phyloP scores from a whole-genome alignment of 2,329 filamentous ascomycete genomes.

The Scleromitrula shiraiana region DNA sequence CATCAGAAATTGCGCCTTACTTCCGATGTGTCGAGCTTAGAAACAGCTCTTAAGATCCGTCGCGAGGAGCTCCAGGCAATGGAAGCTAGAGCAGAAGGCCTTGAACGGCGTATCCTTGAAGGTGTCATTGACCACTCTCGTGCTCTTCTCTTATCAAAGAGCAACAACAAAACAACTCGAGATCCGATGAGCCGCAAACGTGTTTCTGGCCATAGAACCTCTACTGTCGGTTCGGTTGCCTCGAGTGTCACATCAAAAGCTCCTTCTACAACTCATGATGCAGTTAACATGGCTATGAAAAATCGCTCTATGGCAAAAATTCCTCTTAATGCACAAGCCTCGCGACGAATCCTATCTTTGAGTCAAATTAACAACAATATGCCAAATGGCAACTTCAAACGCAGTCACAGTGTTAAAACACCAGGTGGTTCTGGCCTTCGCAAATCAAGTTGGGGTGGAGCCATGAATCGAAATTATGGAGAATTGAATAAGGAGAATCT shows the following conservation, averaged over 20 bases:
- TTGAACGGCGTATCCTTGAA: constrained; percentile 89
- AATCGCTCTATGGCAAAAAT: constrained; percentile 23
- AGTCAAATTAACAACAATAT: constrained; percentile 81
- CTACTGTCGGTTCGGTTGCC: constrained; percentile 31
- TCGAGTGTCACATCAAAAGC: constrained; percentile 27
- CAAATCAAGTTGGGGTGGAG: constrained; percentile 63
- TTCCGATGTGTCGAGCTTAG: constrained; percentile 81
- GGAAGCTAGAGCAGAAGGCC: constrained; percentile 77
- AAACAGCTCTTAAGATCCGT: constrained; percentile 81
- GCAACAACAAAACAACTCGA: constrained; percentile 30
- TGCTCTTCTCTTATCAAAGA: constrained; percentile 71
- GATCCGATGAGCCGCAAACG: constrained; percentile 45
- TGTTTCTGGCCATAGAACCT: constrained; percentile 38
- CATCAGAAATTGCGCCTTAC: constrained; percentile 72
- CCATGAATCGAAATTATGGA: constrained; percentile 32
- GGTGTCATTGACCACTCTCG: constrained; percentile 95
- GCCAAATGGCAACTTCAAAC: constrained; percentile 53
- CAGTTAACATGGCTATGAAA: constrained; percentile 46
- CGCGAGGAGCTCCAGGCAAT: constrained; percentile 87
- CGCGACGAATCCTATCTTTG: constrained; percentile 79
- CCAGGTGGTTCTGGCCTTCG: constrained; percentile 43
- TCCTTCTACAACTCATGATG: constrained; percentile 32
- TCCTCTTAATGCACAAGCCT: constrained; percentile 37
- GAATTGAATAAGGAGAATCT: constrained; percentile 58
- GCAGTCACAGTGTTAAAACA: constrained; percentile 70